Conservation (phyloP, 2,329 filamentous ascomycete species). For the Ceratocystis colombiana region DNA sequence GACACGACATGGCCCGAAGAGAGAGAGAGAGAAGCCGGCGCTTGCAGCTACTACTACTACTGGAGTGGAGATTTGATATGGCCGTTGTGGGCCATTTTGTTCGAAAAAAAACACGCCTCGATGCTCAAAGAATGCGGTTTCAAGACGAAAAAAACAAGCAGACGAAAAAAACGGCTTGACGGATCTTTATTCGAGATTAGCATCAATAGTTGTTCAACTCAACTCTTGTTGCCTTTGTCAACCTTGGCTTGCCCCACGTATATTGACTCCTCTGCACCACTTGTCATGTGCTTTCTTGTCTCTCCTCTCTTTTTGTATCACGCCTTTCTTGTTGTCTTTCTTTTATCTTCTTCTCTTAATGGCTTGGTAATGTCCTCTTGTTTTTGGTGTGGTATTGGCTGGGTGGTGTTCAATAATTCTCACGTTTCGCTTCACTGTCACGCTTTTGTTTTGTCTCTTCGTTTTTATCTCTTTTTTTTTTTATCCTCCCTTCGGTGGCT, state of each 20-base stretch:
- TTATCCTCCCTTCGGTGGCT: slow-evolving; percentile 18
- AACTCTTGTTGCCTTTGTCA: not conserved
- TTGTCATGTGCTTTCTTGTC: slow-evolving; percentile 28
- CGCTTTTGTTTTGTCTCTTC: slow-evolving; percentile 14
- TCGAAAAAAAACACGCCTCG: not conserved
- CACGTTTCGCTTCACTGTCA: slow-evolving; percentile 17
- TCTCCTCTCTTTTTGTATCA: slow-evolving; percentile 39
- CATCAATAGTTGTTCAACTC: not conserved
- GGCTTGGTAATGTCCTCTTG: slow-evolving; percentile 22
- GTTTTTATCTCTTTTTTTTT: slow-evolving; percentile 13
- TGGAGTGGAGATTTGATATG: not conserved
- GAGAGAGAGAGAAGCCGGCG: not conserved
- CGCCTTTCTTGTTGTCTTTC: slow-evolving; percentile 28
- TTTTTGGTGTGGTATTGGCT: slow-evolving; percentile 11
- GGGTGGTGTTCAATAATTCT: slow-evolving; percentile 15
- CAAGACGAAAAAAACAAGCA: not conserved
- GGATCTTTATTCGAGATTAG: not conserved
- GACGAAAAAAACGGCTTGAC: not conserved
- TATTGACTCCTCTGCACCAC: slow-evolving; percentile 9
- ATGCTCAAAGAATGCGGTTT: not conserved
- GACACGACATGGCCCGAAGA: no score
- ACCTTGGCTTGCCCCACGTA: not conserved
- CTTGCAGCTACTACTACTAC: not conserved
- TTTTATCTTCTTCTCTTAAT: slow-evolving; percentile 8
- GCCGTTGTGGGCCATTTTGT: not conserved